Evolutionary conservation across 1,284 basidiomycete genomes (phyloP), one percentile per base, ranked within the genome.

Genomic region (Naganishia cerealis): DNA sequence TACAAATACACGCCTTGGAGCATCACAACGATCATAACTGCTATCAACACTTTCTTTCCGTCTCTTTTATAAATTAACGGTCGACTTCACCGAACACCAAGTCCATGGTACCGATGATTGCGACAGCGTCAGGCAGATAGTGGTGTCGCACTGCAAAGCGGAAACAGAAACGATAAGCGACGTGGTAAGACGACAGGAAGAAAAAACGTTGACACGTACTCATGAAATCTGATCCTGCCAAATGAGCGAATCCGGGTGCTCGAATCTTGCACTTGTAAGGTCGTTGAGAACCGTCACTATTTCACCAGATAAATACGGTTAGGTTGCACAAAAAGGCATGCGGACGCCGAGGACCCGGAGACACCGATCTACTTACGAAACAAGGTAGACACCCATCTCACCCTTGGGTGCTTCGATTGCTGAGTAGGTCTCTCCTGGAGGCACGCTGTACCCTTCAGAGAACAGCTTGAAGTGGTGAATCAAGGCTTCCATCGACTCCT

Each of bases 381-480:
- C 92, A 65, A 96, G 87, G 82, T 93, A 96, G 66, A 97, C 94
- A 72, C 85, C 93, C 94, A 98, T 98, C 83, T 98, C 94, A 71
- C 94, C 94, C 84, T 99, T 99, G 67, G 94, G 95, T 21, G 95
- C 95, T 82, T 99, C 95, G 75, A 99, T 98, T 5, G 95, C 93
- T 66, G 87, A 88, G 84, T 99, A 99, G 0, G 95, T 99, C 84
- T 99, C 95, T 40, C 95, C 86, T 40, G 94, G 91, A 18, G 95
- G 95, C n/a, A 98, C 95, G 38, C 91, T 91, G 83, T 93, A 99
- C 24, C 95, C 95, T 81, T 99, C 94, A 67, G 90, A 93, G 85
- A 95, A 98, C 74, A 94, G 84, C 89, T 98, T 98, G 85, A 99
- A 99, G 84, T 99, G 95, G 81, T 98, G 94, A 75, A 98, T 97